phyloP scores from a whole-genome alignment of 441 rosid species.

The Croton setiger region DNA sequence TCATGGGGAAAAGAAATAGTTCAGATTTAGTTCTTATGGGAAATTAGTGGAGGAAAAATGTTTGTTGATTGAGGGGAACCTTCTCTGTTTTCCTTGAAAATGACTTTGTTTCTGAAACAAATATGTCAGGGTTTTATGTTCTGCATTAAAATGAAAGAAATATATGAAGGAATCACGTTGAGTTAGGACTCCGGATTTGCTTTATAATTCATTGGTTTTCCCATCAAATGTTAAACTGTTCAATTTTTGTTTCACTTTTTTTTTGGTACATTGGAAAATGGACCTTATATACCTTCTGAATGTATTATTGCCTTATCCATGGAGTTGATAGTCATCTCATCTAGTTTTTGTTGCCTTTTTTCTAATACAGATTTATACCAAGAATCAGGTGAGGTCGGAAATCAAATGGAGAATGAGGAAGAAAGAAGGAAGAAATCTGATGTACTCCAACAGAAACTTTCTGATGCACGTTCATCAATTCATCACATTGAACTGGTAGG shows the following conservation, averaged over 20 bases:
- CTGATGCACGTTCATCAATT: conserved; percentile 81
- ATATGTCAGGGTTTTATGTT: background rate
- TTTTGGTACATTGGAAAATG: no score
- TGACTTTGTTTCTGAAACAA: background rate
- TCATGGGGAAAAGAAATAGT: background rate
- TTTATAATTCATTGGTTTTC: background rate
- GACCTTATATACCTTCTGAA: background rate
- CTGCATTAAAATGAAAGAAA: background rate
- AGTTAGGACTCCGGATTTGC: background rate
- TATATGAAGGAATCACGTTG: background rate
- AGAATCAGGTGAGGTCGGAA: conserved; percentile 75
- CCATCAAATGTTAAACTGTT: background rate
- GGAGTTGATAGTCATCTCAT: conserved; percentile 9
- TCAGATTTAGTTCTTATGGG: background rate
- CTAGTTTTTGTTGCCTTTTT: conserved; percentile 13
- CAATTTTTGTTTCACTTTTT: background rate
- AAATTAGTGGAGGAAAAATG: background rate
- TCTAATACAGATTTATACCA: conserved; percentile 51
- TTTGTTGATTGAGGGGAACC: background rate
- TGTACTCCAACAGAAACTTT: conserved; percentile 77
- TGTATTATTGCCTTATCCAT: background rate
- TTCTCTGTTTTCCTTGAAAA: background rate
- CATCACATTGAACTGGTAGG: conserved; percentile 80
- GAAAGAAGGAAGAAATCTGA: conserved; percentile 58
- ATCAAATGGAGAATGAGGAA: conserved; percentile 91